These are phyloP conservation scores for Creolimax fragrantissima DNA, from an alignment of 78 protist genomes.

Conservation along the genomic window DNA sequence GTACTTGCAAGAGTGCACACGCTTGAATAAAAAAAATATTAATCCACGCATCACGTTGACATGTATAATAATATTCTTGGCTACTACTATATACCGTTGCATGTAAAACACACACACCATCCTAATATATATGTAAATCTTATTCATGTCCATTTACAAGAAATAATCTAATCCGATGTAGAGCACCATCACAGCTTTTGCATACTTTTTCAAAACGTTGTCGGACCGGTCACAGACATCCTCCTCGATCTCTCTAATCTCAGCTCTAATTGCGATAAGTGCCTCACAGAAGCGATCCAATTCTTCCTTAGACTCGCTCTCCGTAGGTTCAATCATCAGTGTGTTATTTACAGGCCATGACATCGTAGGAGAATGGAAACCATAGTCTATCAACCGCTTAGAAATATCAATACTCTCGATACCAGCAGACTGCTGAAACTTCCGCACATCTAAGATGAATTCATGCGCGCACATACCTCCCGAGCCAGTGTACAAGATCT, in stretches of 20 bases:
- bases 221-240: constrained; percentile 37
- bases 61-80: neutral
- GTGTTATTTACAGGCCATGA: constrained; percentile 89
- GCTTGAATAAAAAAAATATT: neutral
- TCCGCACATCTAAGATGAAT: constrained; percentile 87
- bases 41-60: neutral
- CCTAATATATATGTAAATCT: neutral
- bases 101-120: neutral
- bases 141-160: neutral
- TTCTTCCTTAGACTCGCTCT: constrained; percentile 79
- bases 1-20: neutral
- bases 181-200: neutral
- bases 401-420: constrained; percentile 88
- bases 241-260: constrained; percentile 73
- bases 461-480: constrained; percentile 79
- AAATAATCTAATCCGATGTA: neutral
- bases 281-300: constrained; percentile 89
- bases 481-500: constrained; percentile 63
- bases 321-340: constrained; percentile 97
- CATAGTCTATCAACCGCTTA: constrained; percentile 90
- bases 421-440: constrained; percentile 65
- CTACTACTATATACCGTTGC: too few relatives aligned
- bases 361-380: constrained; percentile 80
- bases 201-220: constrained; percentile 50
- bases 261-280: constrained; percentile 76